Conservation (phyloP, 768 basidiomycete species). For the Kwoniella sp. region DNA sequence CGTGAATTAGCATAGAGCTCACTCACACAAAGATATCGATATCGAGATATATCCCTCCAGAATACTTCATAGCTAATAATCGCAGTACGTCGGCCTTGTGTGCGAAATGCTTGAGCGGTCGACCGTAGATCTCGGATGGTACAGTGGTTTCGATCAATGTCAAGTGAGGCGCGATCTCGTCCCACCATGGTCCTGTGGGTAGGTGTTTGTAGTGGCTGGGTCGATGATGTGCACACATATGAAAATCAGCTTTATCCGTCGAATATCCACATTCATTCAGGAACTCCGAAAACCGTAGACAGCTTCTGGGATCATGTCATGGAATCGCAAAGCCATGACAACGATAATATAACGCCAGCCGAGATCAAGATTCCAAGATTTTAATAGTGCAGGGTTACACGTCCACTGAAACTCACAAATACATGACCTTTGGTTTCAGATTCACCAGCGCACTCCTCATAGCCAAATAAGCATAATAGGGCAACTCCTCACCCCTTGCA, state of each 20-base stretch:
- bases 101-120: conserved; percentile 51
- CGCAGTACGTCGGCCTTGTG: conserved; percentile 54
- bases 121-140: conserved; percentile 46
- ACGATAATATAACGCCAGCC: no score
- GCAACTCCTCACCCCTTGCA: conserved; percentile 48
- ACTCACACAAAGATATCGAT: conserved; percentile 55
- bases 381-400: no score
- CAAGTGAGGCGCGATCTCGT: conserved; percentile 49
- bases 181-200: conserved; percentile 56
- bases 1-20: no score
- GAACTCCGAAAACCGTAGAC: no score
- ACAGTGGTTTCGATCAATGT: conserved; percentile 51
- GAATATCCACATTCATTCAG: no score
- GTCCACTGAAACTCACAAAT: conserved; percentile 50
- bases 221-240: no score
- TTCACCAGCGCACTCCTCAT: conserved; percentile 54
- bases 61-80: conserved; percentile 48
- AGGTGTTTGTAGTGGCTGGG: conserved; percentile 54
- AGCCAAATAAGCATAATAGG: conserved; percentile 57
- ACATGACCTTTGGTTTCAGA: conserved; percentile 52
- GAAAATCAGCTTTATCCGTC: background rate
- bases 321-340: no score
- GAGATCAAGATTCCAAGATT: no score
- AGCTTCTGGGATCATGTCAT: no score
- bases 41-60: conserved; percentile 54